Conservation (phyloP, 2,329 filamentous ascomycete genomes). For the Paecilomyces niveus region DNA sequence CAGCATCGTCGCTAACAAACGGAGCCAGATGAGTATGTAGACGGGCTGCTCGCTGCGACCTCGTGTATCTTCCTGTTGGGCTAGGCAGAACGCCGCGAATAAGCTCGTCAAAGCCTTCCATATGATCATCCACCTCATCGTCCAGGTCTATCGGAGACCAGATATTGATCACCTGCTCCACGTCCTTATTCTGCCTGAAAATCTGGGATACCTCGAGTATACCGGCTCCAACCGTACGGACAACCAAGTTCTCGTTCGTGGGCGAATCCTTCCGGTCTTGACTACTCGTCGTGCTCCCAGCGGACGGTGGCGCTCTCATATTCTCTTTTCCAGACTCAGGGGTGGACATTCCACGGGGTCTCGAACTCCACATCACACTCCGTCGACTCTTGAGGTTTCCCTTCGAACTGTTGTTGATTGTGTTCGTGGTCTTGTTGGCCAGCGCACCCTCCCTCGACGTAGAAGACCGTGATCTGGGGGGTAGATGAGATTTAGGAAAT, state of each 20-base stretch:
- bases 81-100: conserved; percentile 68
- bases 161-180: conserved; percentile 68
- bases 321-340: conserved; percentile 23
- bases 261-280: conserved; percentile 19
- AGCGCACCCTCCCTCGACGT: conserved; percentile 27
- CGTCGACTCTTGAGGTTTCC: conserved; percentile 33
- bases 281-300: conserved; percentile 20
- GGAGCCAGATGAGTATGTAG: conserved; percentile 72
- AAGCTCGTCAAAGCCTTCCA: conserved; percentile 65
- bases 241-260: conserved; percentile 38
- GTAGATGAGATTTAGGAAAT: conserved; percentile 23
- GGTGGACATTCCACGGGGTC: conserved; percentile 22
- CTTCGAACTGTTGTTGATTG: conserved; percentile 25
- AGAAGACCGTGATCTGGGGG: conserved; percentile 21
- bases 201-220: conserved; percentile 68
- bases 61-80: conserved; percentile 65
- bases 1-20: conserved; percentile 71
- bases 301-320: conserved; percentile 22
- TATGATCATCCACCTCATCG: conserved; percentile 52
- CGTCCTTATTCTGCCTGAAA: conserved; percentile 63
- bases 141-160: conserved; percentile 59
- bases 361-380: conserved; percentile 39
- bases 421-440: conserved; percentile 17
- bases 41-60: conserved; percentile 64
- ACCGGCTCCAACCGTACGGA: conserved; percentile 68